These are phyloP conservation scores for Starmerella stellata DNA, from an alignment of 805 yeast species.

Conservation along the genomic window DNA sequence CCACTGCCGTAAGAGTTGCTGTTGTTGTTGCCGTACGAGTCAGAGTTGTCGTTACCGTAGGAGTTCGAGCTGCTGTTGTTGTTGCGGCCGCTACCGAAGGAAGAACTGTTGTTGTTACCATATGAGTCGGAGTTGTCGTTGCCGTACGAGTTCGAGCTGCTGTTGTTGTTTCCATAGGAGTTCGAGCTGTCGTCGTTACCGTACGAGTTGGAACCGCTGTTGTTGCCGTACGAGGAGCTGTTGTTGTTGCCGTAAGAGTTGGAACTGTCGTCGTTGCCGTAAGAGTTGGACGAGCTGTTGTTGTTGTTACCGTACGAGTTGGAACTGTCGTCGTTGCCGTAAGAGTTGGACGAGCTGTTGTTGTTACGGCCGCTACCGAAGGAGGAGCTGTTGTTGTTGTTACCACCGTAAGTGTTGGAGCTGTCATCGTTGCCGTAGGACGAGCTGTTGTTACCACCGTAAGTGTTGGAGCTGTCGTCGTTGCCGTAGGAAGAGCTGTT, in stretches of 20 bases:
- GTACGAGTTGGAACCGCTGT: slow-evolving; percentile 2
- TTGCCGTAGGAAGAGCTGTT: not conserved
- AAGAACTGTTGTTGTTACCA: slow-evolving; percentile 1
- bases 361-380: slow-evolving; percentile 1
- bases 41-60: not conserved
- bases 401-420: slow-evolving; percentile 2
- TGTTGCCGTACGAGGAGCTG: slow-evolving; percentile 1
- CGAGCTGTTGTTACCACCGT: not conserved
- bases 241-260: slow-evolving; percentile 1
- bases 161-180: not conserved
- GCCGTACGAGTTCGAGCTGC: slow-evolving; percentile 1
- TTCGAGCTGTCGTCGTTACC: not conserved
- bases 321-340: slow-evolving; percentile 2
- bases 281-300: slow-evolving; percentile 3
- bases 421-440: not conserved
- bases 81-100: slow-evolving; percentile 4
- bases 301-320: not conserved
- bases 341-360: slow-evolving; percentile 1
- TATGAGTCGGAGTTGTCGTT: not conserved
- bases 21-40: not conserved
- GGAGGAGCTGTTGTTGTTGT: slow-evolving; percentile 1
- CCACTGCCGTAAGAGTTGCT: slow-evolving; percentile 3
- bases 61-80: slow-evolving; percentile 1
- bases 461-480: slow-evolving; percentile 2
- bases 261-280: not conserved